phyloP scores from a whole-genome alignment of 345 rosid genomes.

The Gossypioides kirkii region DNA sequence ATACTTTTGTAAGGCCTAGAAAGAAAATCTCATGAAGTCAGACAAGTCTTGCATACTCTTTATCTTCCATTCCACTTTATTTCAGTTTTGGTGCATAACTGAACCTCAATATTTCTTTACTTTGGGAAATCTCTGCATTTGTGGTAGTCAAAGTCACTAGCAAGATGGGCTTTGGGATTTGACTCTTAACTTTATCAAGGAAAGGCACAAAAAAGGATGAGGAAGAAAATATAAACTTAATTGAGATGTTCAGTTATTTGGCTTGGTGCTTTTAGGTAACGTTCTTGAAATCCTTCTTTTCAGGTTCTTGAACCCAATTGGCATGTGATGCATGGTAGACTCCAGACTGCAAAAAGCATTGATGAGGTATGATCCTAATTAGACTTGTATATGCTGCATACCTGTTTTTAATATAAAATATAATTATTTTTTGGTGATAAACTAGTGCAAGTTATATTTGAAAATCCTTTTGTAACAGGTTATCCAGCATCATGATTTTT shows the following conservation, averaged over 20 bases:
- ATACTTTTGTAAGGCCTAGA: neutral
- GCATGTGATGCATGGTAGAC: constrained; percentile 78
- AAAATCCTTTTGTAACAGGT: constrained; percentile 46
- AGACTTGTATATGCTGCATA: neutral
- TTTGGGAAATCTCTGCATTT: neutral
- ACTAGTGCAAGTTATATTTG: constrained; percentile 1
- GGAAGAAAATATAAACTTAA: neutral
- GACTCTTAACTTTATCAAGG: neutral
- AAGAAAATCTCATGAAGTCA: neutral
- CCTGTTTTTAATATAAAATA: neutral
- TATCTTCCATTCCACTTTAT: neutral
- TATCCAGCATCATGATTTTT: constrained; percentile 78
- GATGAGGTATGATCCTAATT: constrained; percentile 60
- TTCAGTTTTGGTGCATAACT: neutral
- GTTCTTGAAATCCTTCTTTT: constrained; percentile 9
- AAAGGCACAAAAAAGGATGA: neutral
- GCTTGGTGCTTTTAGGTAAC: constrained; percentile 2
- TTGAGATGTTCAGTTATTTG: neutral
- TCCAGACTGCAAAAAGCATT: constrained; percentile 74
- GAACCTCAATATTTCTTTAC: neutral
- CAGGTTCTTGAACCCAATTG: constrained; percentile 99
- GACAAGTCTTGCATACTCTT: neutral
- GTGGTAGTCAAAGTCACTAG: constrained; percentile 3
- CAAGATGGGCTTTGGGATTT: neutral
- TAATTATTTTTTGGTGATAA: neutral